These are phyloP conservation scores for Aspergillus udagawae DNA, from an alignment of 2,329 filamentous ascomycete species.

Conservation along the genomic window DNA sequence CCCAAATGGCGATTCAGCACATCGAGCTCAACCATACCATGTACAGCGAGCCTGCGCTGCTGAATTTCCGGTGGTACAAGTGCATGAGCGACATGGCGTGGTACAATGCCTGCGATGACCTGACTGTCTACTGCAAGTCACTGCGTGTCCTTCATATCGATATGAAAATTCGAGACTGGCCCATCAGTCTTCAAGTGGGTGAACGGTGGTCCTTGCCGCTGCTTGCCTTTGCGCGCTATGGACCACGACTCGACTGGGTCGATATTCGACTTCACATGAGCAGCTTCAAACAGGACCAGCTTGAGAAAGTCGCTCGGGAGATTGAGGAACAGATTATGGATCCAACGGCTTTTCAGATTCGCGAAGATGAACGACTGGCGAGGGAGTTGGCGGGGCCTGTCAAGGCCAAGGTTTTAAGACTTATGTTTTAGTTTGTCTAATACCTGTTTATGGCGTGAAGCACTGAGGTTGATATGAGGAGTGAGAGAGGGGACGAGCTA, in stretches of 20 bases:
- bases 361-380: constrained; percentile 15
- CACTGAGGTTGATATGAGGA: background rate
- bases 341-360: constrained; percentile 8
- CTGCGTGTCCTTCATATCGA: constrained; percentile 16
- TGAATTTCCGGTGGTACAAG: constrained; percentile 12
- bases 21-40: constrained; percentile 21
- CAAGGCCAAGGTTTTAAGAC: constrained; percentile 12
- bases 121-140: constrained; percentile 6
- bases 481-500: background rate
- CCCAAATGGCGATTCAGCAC: constrained; percentile 49
- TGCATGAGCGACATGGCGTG: constrained; percentile 18
- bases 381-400: constrained; percentile 9
- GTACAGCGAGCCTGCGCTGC: constrained; percentile 21
- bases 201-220: constrained; percentile 21
- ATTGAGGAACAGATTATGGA: constrained; percentile 19
- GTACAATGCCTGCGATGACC: constrained; percentile 13
- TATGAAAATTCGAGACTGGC: constrained; percentile 16
- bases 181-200: constrained; percentile 14
- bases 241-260: constrained; percentile 11
- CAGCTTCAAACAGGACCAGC: constrained; percentile 8
- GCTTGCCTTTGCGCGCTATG: constrained; percentile 9
- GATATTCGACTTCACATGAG: constrained; percentile 12
- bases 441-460: background rate
- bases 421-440: constrained; percentile 7
- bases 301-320: constrained; percentile 8